Base-by-base conservation (phyloP, 805 yeast genomes). In the Kregervanrija delftensis region DNA sequence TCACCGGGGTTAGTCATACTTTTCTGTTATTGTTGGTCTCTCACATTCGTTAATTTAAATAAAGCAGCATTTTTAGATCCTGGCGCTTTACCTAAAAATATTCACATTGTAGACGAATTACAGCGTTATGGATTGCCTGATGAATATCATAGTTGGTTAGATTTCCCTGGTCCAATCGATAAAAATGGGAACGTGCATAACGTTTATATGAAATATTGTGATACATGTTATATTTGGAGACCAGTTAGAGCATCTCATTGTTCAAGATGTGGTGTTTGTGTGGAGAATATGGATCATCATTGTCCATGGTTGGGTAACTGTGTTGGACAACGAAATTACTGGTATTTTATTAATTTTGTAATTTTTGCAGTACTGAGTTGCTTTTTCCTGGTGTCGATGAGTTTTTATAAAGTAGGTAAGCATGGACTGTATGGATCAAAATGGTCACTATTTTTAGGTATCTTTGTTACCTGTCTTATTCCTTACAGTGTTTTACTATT, bases 201-300 rank as follows among this genome's bases (percentile, higher is more conserved):
- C 45, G 68, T 43, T 61, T 68, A 72, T 56, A 63, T 55, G 49
- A 73, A 72, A 49, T 76, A 74, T 54, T 77, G 82, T 47, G 41
- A 73, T 1, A 71, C 82, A 0, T 86, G 96, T 56, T 64, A 74
- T 30, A 71, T 79, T 37, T 86, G 95, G 91, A 63, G 91, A 51
- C 83, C 88, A 9, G 86, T 89, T 1, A 64, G 95, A 43, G 65
- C 89, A 1, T 76, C 83, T 44, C 96, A 86, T 60, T 86, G 96
- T 56, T 70, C 81, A 1, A 68, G 69, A 2, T 86, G 96, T 63
- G 77, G 33, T 79, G 71, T 71, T 5, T 86, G 96, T 56, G 65
- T 85, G 11, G 59, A 72, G 5, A 58, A 74, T 33, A 79, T 77
- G 55, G 96, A 87, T 44, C 83, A 77, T 54, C 83, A 77, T 55